Conservation (phyloP, 2,329 filamentous ascomycete species). For the Alternaria angustiovoidea region DNA sequence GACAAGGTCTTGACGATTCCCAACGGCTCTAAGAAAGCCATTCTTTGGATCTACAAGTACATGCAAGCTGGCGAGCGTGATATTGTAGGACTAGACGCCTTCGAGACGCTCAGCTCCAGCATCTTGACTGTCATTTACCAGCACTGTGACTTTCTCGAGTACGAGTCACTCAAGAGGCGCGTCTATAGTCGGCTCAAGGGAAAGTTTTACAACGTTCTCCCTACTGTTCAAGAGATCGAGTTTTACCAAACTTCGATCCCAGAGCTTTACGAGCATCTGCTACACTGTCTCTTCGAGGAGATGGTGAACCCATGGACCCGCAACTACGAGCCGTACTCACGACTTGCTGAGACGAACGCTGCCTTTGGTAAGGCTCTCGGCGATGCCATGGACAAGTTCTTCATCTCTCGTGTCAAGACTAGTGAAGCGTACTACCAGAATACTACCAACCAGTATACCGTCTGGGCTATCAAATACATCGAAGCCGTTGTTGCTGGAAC, state of each 20-base stretch:
- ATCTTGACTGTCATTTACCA: slow-evolving; percentile 24
- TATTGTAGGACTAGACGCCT: slow-evolving; percentile 1
- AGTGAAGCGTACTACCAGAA: slow-evolving; percentile 16
- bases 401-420: slow-evolving; percentile 12
- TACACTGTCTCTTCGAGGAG: slow-evolving; percentile 12
- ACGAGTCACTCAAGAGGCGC: slow-evolving; percentile 15
- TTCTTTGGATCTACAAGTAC: slow-evolving; percentile 36
- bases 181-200: slow-evolving; percentile 15
- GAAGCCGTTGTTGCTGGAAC: background rate
- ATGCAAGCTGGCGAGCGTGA: slow-evolving; percentile 32
- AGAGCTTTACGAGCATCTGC: slow-evolving; percentile 4
- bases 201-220: slow-evolving; percentile 12
- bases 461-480: slow-evolving; percentile 11
- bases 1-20: slow-evolving; percentile 18
- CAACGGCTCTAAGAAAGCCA: slow-evolving; percentile 20
- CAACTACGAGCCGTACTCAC: slow-evolving; percentile 22
- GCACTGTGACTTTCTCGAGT: slow-evolving; percentile 29
- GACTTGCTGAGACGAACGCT: slow-evolving; percentile 7
- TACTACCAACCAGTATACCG: background rate
- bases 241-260: slow-evolving; percentile 17
- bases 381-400: slow-evolving; percentile 3
- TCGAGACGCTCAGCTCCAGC: slow-evolving; percentile 20
- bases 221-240: slow-evolving; percentile 17
- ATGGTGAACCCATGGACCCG: slow-evolving; percentile 20
- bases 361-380: slow-evolving; percentile 12